Percentiles rank a stretch among this genome's conserved stretches.
Evolutionary conservation across 2,329 filamentous ascomycete species (phyloP).

Genomic region (Phoma sp.): DNA sequence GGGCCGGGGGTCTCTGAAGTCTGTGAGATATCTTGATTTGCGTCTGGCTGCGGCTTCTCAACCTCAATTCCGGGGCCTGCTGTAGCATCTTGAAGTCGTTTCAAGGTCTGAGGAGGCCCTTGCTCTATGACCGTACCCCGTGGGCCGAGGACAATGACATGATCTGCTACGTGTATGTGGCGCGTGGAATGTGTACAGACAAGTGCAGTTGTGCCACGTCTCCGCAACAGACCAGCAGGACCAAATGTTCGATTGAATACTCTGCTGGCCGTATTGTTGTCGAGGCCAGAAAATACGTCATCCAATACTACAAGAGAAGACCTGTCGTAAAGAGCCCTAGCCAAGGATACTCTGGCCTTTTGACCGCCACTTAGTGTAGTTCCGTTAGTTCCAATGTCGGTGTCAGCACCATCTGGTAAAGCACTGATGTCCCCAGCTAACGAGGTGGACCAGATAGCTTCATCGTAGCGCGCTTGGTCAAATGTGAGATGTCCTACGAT

Average conservation of each 20-base stretch:
- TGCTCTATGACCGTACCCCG: neutral
- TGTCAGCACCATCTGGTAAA: neutral
- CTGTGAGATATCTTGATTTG: neutral
- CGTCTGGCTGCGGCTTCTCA: neutral
- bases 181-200: slow-evolving; percentile 6
- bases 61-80: neutral
- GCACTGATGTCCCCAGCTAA: neutral
- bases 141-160: neutral
- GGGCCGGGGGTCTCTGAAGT: neutral
- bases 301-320: slow-evolving; percentile 52
- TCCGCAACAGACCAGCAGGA: slow-evolving; percentile 47
- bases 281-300: slow-evolving; percentile 55
- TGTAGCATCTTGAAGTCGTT: neutral
- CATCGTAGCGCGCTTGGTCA: neutral
- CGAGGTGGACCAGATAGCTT: neutral
- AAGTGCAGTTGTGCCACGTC: slow-evolving; percentile 24
- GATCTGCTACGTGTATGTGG: neutral
- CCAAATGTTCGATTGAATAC: slow-evolving; percentile 51
- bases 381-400: slow-evolving; percentile 2
- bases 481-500: neutral
- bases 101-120: neutral
- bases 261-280: slow-evolving; percentile 27
- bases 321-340: slow-evolving; percentile 49
- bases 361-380: slow-evolving; percentile 51
- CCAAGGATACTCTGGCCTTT: slow-evolving; percentile 35